Conservation (phyloP, 2,329 filamentous ascomycete species). For the Colletotrichum trifolii region DNA sequence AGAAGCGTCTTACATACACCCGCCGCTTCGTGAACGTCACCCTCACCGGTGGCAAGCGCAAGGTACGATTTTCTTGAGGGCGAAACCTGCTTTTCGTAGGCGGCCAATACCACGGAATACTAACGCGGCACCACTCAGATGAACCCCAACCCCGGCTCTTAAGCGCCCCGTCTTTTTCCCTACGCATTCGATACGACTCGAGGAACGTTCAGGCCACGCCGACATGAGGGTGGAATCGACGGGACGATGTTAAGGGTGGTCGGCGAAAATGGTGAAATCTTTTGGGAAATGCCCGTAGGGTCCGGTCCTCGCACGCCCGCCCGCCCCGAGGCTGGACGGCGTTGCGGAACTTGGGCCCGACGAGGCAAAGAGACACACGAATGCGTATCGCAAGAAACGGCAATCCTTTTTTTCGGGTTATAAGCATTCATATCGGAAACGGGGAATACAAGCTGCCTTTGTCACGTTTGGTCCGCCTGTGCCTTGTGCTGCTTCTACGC, state of each 20-base stretch:
- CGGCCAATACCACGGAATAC: background rate
- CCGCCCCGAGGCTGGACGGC: background rate
- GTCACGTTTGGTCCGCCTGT: background rate
- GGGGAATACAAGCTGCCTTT: slow-evolving; percentile 18
- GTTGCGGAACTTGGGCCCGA: background rate
- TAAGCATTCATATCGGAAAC: slow-evolving; percentile 35
- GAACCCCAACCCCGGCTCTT: slow-evolving; percentile 55
- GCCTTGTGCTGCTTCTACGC: background rate
- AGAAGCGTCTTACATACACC: slow-evolving; percentile 97
- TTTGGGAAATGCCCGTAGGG: slow-evolving; percentile 31
- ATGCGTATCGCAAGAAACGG: slow-evolving; percentile 35
- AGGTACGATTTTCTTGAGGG: slow-evolving; percentile 66
- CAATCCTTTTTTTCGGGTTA: slow-evolving; percentile 29
- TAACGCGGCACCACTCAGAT: slow-evolving; percentile 45
- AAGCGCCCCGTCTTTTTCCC: slow-evolving; percentile 40
- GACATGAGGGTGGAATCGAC: slow-evolving; percentile 38
- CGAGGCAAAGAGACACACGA: slow-evolving; percentile 31
- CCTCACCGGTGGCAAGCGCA: slow-evolving; percentile 97
- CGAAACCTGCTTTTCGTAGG: background rate
- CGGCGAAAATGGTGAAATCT: slow-evolving; percentile 34
- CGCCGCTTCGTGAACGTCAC: slow-evolving; percentile 99
- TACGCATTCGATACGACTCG: slow-evolving; percentile 38
- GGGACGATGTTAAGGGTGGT: slow-evolving; percentile 31
- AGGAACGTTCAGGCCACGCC: slow-evolving; percentile 36
- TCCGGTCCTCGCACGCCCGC: background rate